A percentile compares a stretch with the other conserved stretches of the same genome.
These are phyloP conservation scores for Mortierella sp. DNA, from an alignment of 371 early-diverging fungal genomes.

Conservation along the genomic window DNA sequence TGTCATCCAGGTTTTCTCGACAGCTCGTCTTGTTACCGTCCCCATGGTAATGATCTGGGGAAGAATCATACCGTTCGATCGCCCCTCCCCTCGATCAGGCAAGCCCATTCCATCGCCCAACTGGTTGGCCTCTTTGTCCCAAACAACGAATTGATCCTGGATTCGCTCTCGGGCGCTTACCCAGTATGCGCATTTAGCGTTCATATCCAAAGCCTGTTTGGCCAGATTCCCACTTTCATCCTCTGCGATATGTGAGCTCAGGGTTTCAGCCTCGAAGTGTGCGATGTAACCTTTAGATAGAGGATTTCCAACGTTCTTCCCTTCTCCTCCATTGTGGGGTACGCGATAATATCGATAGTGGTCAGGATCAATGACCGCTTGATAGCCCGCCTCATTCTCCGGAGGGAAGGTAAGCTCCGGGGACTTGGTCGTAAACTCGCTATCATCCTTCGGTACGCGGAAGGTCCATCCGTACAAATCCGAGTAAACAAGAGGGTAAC, in stretches of 20 bases:
- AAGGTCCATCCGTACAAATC: slow-evolving; percentile 86
- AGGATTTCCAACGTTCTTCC: slow-evolving; percentile 88
- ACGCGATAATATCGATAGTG: slow-evolving; percentile 76
- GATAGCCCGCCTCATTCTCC: slow-evolving; percentile 30
- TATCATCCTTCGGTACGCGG: slow-evolving; percentile 65
- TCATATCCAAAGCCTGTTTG: slow-evolving; percentile 83
- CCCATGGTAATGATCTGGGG: slow-evolving; percentile 96
- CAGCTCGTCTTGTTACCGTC: slow-evolving; percentile 95
- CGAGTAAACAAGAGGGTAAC: slow-evolving; percentile 83
- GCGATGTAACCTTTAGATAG: slow-evolving; percentile 84
- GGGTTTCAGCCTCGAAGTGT: slow-evolving; percentile 83
- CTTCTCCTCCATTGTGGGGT: slow-evolving; percentile 92
- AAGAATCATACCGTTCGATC: slow-evolving; percentile 84
- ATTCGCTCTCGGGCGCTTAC: slow-evolving; percentile 89
- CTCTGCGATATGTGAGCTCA: slow-evolving; percentile 63
- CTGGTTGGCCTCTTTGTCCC: slow-evolving; percentile 61
- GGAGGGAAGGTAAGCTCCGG: slow-evolving; percentile 31
- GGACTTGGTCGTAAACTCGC: slow-evolving; percentile 27
- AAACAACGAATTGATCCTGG: slow-evolving; percentile 88
- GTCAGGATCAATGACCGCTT: slow-evolving; percentile 30
- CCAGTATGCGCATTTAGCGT: slow-evolving; percentile 94
- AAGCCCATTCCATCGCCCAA: slow-evolving; percentile 59
- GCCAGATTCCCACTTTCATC: slow-evolving; percentile 61
- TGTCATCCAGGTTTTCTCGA: slow-evolving; percentile 96
- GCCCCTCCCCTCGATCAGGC: slow-evolving; percentile 51